Evolutionary conservation across 2,329 filamentous ascomycete genomes (phyloP).

Genomic region (Aspergillus pseudoterreus): DNA sequence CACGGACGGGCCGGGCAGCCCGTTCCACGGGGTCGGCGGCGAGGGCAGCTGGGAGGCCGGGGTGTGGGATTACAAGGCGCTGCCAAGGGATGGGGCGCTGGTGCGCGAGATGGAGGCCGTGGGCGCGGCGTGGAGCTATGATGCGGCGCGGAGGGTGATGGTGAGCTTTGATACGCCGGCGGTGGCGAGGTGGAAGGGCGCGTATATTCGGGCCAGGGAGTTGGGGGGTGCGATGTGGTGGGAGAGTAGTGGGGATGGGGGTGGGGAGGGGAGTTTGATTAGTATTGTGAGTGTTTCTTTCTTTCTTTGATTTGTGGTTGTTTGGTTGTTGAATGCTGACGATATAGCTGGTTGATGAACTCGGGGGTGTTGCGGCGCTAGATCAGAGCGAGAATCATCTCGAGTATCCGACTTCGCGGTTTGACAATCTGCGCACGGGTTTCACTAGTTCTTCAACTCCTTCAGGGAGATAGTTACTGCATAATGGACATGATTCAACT

Average conservation of each 20-base stretch:
- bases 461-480: too few species aligned
- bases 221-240: slow-evolving; percentile 97
- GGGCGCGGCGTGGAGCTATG: slow-evolving; percentile 71
- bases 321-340: too few species aligned
- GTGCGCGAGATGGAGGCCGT: slow-evolving; percentile 59
- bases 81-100: slow-evolving; percentile 65
- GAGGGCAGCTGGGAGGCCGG: slow-evolving; percentile 80
- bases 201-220: slow-evolving; percentile 62
- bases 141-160: slow-evolving; percentile 57
- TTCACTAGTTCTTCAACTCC: neutral
- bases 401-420: slow-evolving; percentile 51
- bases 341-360: slow-evolving; percentile 27
- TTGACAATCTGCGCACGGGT: slow-evolving; percentile 49
- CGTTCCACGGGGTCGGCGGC: slow-evolving; percentile 72
- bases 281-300: slow-evolving; percentile 38
- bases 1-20: slow-evolving; percentile 68
- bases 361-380: slow-evolving; percentile 35
- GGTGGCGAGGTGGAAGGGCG: slow-evolving; percentile 66
- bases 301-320: neutral
- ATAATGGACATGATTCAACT: too few species aligned
- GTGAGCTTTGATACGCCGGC: slow-evolving; percentile 72
- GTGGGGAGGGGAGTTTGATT: slow-evolving; percentile 64
- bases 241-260: slow-evolving; percentile 78
- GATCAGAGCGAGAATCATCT: slow-evolving; percentile 48
- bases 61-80: slow-evolving; percentile 82